Base-by-base conservation (phyloP, 2,329 filamentous ascomycete genomes). In the Ophiostoma novo-ulmi region DNA sequence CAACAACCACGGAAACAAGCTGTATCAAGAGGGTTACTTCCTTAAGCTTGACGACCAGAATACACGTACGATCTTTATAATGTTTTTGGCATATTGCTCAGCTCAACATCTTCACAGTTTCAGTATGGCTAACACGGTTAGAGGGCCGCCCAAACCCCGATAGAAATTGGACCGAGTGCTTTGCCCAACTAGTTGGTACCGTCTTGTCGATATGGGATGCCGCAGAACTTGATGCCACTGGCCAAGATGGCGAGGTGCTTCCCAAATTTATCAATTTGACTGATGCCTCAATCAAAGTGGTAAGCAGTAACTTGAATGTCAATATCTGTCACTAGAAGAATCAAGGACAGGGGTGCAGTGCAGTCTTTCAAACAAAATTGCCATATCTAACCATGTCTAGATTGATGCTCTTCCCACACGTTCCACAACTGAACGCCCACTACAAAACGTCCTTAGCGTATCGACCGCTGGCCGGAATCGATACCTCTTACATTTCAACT, bases 21-120 rank as follows among this genome's bases (percentile, higher is more conserved):
- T 98, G 70, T 99, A 98, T 79, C 94, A 97, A 76, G 95, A 99
- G 81, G 95, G 95, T 52, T 99, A 98, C 78, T 98, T 99, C 75
- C 82, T 99, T 75, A 99, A 98, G 81, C 83, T 99, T 67, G 94
- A 97, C 79, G 95, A 99, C 80, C 89, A 97, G 75, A 96, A 98
- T 77, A 90, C 89, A 70, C 89, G 94, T 97, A 86, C 76, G 92
- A 87, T 66, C 26, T 36, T 0, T 5, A 13, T 13, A 7, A 87
- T 31, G 20, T 8, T 1, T 1, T 2, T 68, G 55, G 22, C 13
- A 31, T 31, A 31, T 3, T 31, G 31, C 31, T 31, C 31, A 31
- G 31, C 31, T 31, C 31, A 20, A 26, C 17, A 17, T 41, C 22
- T 67, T 67, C 14, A 1, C 22, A 14, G 2, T 63, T 3, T 35